Percentiles rank a stretch among this genome's conserved stretches.
phyloP scores from a whole-genome alignment of 2,329 filamentous ascomycete genomes.

The Decorospora gaudefroyi region DNA sequence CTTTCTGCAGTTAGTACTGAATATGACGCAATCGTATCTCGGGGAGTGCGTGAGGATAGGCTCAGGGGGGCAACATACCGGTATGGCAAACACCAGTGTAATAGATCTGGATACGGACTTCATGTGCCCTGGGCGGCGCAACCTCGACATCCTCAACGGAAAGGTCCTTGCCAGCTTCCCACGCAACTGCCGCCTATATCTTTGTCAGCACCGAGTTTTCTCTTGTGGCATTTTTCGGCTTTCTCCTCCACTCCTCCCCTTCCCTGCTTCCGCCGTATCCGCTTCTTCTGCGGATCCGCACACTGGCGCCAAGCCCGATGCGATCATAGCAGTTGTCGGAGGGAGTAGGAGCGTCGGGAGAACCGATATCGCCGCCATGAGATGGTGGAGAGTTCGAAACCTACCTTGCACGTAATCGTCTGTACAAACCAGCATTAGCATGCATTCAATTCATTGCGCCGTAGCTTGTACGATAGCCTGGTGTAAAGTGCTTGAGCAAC shows the following conservation, averaged over 20 bases:
- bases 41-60: not conserved
- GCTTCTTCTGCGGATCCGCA: conserved; percentile 38
- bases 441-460: not conserved
- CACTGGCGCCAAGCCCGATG: conserved; percentile 27
- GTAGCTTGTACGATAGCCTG: conserved; percentile 6
- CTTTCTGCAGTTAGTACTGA: conserved; percentile 20
- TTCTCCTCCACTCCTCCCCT: not conserved
- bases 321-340: not conserved
- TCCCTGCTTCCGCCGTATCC: conserved; percentile 12
- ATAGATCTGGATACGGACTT: conserved; percentile 95
- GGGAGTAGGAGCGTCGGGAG: not conserved
- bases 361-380: conserved; percentile 11
- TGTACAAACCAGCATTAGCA: conserved; percentile 48
- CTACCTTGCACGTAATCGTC: conserved; percentile 94
- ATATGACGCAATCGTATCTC: not conserved
- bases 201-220: conserved; percentile 20
- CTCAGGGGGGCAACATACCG: conserved; percentile 57
- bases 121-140: conserved; percentile 81
- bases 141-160: conserved; percentile 93
- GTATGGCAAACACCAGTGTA: conserved; percentile 99
- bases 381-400: conserved; percentile 60
- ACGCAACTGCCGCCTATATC: conserved; percentile 83
- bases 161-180: conserved; percentile 91
- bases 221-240: not conserved
- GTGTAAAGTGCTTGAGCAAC: too few relatives aligned